Base-by-base conservation (phyloP, 1,284 basidiomycete genomes). In the Heterobasidion irregulare region DNA sequence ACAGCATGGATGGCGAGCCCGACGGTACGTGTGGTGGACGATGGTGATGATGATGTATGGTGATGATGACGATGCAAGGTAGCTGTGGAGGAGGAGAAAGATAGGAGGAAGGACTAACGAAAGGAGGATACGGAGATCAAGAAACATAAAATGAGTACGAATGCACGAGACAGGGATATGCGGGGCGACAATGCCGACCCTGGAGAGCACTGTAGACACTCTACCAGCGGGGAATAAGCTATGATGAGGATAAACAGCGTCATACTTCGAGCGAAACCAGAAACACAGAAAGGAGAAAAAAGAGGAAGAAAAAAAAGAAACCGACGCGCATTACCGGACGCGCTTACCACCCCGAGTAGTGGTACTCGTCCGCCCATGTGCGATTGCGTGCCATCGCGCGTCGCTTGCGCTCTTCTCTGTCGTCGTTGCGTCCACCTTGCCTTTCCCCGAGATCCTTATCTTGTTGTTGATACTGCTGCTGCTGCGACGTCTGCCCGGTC, bases 331-430 rank as follows among this genome's bases (percentile, higher is more conserved):
- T n/a, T n/a, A 41, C 10, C 38, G 38, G 38, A 41, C 6, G 12
- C 8, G 10, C n/a, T 64, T 65, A 86, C 86, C 85, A 88, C 50
- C 86, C 85, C 18, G 76, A 64, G 57, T 71, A 74, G 66, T 88
- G 85, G 66, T 78, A 87, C 60, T 86, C 82, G 59, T 84, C 78
- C 19, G 82, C 81, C 83, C 82, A 87, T 63, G 81, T 87, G 55
- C 78, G 75, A 66, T 83, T 86, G 58, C 83, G 72, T 53, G 78
- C 76, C 63, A 85, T 64, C 6, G 75, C 76, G 36, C 68, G 70
- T 59, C 70, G 70, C 58, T 61, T 67, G 54, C 72, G 67, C 55
- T 38, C 48, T 13, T 35, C 33, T 61, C 41, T 56, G n/a, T 61
- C 47, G 51, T 63, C 51, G 50, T 47, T 55, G 50, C 9, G 58